phyloP scores from a whole-genome alignment of 305 asterid species.

The Galium porrigens region DNA sequence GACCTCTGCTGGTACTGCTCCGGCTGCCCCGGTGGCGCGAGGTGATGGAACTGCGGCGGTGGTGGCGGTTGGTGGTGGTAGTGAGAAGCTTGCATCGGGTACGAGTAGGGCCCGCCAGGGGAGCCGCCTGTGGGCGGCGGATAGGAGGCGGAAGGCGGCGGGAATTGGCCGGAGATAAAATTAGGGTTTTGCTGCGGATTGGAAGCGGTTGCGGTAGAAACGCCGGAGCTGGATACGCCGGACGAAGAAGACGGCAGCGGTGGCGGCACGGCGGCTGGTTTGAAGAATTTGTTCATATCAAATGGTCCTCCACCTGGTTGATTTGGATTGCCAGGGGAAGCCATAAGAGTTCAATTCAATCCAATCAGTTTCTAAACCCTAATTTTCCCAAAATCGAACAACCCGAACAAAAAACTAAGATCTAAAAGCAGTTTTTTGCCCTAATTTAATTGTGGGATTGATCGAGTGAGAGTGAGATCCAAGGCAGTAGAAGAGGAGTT shows the following conservation, averaged over 20 bases:
- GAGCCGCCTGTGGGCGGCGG: constrained; percentile 49
- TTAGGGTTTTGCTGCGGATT: constrained; percentile 50
- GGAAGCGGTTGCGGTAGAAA: constrained; percentile 23
- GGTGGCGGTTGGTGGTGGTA: constrained; percentile 28
- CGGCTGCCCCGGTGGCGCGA: constrained; percentile 22
- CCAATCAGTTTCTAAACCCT: too few species aligned
- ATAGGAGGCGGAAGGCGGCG: constrained; percentile 50
- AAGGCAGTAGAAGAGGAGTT: too few species aligned
- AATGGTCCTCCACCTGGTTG: constrained; percentile 55
- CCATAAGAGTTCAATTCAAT: too few species aligned
- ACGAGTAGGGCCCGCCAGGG: constrained; percentile 32
- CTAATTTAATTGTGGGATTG: too few species aligned
- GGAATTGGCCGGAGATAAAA: constrained; percentile 28
- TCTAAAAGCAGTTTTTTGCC: too few species aligned
- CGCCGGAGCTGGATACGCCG: constrained; percentile 3
- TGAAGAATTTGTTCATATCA: constrained; percentile 57
- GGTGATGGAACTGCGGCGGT: constrained; percentile 19
- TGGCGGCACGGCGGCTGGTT: constrained; percentile 19
- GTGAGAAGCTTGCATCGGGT: constrained; percentile 31
- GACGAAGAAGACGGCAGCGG: constrained; percentile 25
- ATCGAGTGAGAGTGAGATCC: too few species aligned
- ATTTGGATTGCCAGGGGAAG: constrained; percentile 52
- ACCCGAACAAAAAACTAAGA: too few species aligned
- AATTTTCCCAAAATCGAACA: too few species aligned
- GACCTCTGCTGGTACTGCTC: constrained; percentile 46